phyloP scores from a whole-genome alignment of 2,329 filamentous ascomycete species.

The Diaporthe aspalathi region DNA sequence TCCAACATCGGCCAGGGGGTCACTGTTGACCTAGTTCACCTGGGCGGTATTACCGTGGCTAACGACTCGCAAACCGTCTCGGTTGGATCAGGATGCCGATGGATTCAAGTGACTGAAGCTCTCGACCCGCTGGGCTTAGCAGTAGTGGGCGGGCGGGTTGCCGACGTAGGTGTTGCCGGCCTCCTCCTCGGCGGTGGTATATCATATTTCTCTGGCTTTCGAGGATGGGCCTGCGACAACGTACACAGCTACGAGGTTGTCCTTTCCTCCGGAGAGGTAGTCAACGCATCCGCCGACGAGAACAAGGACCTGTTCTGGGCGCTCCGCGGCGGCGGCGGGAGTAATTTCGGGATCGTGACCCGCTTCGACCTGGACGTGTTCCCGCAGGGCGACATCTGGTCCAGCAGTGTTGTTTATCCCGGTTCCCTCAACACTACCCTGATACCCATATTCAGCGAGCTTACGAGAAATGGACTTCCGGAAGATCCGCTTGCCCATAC shows the following conservation, averaged over 20 bases:
- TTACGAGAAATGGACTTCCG: conserved; percentile 12
- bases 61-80: conserved; percentile 50
- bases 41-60: conserved; percentile 44
- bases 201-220: conserved; percentile 57
- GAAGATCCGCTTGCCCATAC: conserved; percentile 11
- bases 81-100: conserved; percentile 58
- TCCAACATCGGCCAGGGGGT: conserved; percentile 28
- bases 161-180: conserved; percentile 57
- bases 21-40: conserved; percentile 16
- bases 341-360: conserved; percentile 55
- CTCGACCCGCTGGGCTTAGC: conserved; percentile 54
- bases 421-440: conserved; percentile 41
- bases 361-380: conserved; percentile 48
- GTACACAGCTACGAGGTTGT: conserved; percentile 60
- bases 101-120: conserved; percentile 54
- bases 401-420: background rate
- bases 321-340: conserved; percentile 56
- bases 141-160: conserved; percentile 57
- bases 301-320: conserved; percentile 59
- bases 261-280: conserved; percentile 56
- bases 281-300: conserved; percentile 51
- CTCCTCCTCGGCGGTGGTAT: conserved; percentile 61
- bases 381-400: conserved; percentile 30
- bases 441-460: background rate
- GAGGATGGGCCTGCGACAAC: conserved; percentile 62